These are phyloP conservation scores for Leccinum holopus DNA, from an alignment of 1,284 basidiomycete species.

Conservation along the genomic window DNA sequence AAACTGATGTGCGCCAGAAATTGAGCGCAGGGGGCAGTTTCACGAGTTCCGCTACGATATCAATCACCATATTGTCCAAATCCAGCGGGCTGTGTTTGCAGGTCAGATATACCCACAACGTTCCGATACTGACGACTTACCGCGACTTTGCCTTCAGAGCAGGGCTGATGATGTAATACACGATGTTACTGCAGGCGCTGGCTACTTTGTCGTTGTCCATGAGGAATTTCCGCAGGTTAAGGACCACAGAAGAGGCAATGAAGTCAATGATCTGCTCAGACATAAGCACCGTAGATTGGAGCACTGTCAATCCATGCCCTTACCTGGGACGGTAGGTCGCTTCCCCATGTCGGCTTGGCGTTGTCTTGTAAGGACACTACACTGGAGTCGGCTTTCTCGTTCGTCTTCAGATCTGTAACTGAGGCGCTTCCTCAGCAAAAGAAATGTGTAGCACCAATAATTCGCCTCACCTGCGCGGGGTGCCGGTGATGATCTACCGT, in stretches of 20 bases:
- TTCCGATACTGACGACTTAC: no score
- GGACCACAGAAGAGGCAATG: slow-evolving; percentile 69
- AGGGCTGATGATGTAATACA: no score
- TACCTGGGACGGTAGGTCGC: slow-evolving; percentile 57
- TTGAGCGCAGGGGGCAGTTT: slow-evolving; percentile 78
- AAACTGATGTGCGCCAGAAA: slow-evolving; percentile 80
- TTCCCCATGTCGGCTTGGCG: slow-evolving; percentile 40
- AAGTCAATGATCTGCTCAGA: slow-evolving; percentile 66
- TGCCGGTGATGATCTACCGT: slow-evolving; percentile 69
- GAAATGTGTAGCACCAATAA: not conserved
- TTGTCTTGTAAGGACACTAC: slow-evolving; percentile 44
- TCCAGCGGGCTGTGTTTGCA: slow-evolving; percentile 58
- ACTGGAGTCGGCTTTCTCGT: slow-evolving; percentile 57
- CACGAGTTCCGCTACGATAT: slow-evolving; percentile 77
- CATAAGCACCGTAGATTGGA: slow-evolving; percentile 1
- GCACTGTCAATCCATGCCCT: slow-evolving; percentile 4
- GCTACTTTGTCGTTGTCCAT: no score
- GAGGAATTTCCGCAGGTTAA: slow-evolving; percentile 51
- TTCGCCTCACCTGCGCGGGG: slow-evolving; percentile 45
- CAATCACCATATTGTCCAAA: slow-evolving; percentile 62
- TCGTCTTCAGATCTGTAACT: slow-evolving; percentile 43
- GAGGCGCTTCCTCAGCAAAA: slow-evolving; percentile 4
- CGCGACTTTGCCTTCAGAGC: no score
- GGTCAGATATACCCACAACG: no score
- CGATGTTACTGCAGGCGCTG: no score